Evolutionary conservation across 2,329 filamentous ascomycete species (phyloP).

Genomic region (Calonectria hawksworthii): DNA sequence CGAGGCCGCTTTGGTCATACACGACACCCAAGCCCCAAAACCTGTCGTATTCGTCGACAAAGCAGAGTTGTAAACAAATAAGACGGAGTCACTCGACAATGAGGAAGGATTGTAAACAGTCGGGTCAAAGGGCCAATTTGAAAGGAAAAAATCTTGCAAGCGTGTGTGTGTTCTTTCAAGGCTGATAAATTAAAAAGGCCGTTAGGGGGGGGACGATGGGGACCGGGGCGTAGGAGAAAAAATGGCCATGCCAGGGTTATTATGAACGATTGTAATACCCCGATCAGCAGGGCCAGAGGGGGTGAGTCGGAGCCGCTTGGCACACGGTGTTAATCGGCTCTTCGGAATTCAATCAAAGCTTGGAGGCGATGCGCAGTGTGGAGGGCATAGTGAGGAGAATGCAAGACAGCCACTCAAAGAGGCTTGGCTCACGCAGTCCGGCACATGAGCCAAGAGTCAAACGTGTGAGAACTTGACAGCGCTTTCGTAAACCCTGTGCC

Average conservation of each 20-base stretch:
- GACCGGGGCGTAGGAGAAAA: constrained; percentile 13
- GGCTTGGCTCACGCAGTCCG: constrained; percentile 29
- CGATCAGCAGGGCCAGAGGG: constrained; percentile 35
- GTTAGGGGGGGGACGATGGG: constrained; percentile 30
- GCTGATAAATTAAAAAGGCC: constrained; percentile 39
- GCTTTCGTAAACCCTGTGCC: constrained; percentile 22
- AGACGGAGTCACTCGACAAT: constrained; percentile 24
- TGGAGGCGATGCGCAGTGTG: constrained; percentile 18
- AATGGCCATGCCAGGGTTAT: constrained; percentile 38
- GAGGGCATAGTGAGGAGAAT: constrained; percentile 15
- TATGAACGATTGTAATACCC: constrained; percentile 34
- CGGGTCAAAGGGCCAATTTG: background rate
- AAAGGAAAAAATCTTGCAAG: background rate
- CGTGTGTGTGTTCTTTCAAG: background rate
- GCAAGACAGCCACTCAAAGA: constrained; percentile 22
- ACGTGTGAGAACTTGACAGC: constrained; percentile 11
- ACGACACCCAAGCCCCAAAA: constrained; percentile 36
- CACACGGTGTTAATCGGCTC: constrained; percentile 39
- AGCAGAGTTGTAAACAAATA: constrained; percentile 1
- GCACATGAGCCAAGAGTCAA: constrained; percentile 25
- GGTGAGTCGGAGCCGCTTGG: constrained; percentile 35
- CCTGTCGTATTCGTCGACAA: constrained; percentile 26
- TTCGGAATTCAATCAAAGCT: constrained; percentile 38
- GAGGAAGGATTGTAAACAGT: background rate
- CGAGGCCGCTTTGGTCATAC: constrained; percentile 41